A percentile compares a stretch with the other conserved stretches of the same genome.
These are phyloP conservation scores for Adansonia rubrostipa DNA, from an alignment of 441 rosid species.

Conservation along the genomic window DNA sequence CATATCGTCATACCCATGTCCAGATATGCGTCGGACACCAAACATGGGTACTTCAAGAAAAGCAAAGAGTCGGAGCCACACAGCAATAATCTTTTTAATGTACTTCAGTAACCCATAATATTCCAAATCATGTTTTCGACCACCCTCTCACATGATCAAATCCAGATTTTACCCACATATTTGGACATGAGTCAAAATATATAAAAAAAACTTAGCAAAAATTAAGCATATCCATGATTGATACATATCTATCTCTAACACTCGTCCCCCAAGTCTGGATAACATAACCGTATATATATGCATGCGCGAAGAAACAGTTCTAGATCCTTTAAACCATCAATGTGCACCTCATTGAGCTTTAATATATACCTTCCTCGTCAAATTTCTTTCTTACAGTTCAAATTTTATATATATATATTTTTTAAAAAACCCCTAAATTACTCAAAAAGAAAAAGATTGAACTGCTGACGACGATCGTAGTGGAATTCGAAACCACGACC, in stretches of 20 bases:
- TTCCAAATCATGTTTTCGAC: background rate
- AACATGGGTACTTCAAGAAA: background rate
- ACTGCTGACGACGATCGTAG: constrained; percentile 59
- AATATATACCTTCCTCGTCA: background rate
- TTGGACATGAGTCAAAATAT: no score
- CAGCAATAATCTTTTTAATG: background rate
- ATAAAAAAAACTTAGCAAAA: background rate
- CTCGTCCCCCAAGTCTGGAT: no score
- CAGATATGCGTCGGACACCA: background rate
- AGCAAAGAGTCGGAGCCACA: background rate
- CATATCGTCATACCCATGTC: background rate
- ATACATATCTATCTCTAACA: no score
- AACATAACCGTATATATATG: background rate
- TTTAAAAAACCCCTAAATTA: background rate
- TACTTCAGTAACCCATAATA: background rate
- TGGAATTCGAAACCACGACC: constrained; percentile 99
- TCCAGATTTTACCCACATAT: background rate
- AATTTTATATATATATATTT: background rate
- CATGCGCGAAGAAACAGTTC: background rate
- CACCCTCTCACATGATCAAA: background rate
- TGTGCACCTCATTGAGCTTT: background rate
- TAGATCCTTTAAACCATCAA: background rate
- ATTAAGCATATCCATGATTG: no score
- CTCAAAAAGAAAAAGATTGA: background rate
- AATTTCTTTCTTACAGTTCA: background rate